phyloP scores from a whole-genome alignment of 2,329 filamentous ascomycete species.

The Arthrinium phaeospermum region DNA sequence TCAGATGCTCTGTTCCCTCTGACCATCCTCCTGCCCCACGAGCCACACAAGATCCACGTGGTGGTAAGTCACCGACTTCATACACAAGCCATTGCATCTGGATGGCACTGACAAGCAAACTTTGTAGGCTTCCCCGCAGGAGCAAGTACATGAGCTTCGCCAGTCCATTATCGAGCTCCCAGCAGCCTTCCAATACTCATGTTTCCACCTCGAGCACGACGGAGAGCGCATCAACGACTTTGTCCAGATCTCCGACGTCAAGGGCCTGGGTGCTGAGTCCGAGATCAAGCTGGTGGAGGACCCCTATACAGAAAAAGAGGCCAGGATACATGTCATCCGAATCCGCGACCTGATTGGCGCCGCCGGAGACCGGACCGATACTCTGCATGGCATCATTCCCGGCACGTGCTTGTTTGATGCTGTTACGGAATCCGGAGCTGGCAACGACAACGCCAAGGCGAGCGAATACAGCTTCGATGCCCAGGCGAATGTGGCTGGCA shows the following conservation, averaged over 20 bases:
- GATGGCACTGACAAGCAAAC: background rate
- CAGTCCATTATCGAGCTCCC: conserved; percentile 96
- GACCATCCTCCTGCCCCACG: conserved; percentile 81
- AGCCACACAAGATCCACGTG: conserved; percentile 79
- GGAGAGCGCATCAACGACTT: conserved; percentile 94
- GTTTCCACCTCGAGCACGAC: conserved; percentile 95
- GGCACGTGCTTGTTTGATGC: conserved; percentile 88
- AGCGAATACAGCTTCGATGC: conserved; percentile 76
- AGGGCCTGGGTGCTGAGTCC: conserved; percentile 76
- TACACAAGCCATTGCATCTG: conserved; percentile 19
- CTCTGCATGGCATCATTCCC: conserved; percentile 82
- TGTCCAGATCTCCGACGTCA: conserved; percentile 86
- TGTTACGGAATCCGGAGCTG: conserved; percentile 57
- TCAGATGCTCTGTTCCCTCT: conserved; percentile 60
- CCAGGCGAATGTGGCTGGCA: conserved; percentile 65
- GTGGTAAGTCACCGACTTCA: conserved; percentile 65
- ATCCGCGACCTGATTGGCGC: conserved; percentile 93
- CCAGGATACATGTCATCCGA: conserved; percentile 89
- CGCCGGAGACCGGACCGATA: conserved; percentile 85
- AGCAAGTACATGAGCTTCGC: conserved; percentile 96
- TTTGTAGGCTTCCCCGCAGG: conserved; percentile 81
- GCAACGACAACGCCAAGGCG: conserved; percentile 44
- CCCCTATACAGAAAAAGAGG: conserved; percentile 98
- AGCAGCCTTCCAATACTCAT: conserved; percentile 93
- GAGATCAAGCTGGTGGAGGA: conserved; percentile 87